Conservation (phyloP, 305 asterid species). For the Fraxinus floribunda region DNA sequence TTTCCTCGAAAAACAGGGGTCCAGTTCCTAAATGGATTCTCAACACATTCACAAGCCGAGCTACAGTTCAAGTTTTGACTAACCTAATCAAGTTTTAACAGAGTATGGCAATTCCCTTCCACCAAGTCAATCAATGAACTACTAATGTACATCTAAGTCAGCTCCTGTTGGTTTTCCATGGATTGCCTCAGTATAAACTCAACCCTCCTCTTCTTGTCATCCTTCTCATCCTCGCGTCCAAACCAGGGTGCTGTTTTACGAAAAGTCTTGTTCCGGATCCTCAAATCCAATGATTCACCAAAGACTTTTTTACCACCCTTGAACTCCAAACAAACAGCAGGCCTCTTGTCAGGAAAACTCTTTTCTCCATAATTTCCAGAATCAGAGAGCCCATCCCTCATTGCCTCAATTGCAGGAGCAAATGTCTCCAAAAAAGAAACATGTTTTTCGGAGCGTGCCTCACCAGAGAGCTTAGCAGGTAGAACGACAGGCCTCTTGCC, state of each 20-base stretch:
- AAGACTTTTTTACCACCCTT: constrained; percentile 66
- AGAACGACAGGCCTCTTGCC: constrained; percentile 25
- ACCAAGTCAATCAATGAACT: constrained; percentile 51
- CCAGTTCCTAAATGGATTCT: constrained; percentile 45
- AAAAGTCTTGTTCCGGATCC: constrained; percentile 60
- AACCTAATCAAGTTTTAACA: constrained; percentile 56
- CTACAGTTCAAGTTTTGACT: constrained; percentile 50
- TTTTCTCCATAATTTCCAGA: constrained; percentile 57
- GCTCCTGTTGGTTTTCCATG: constrained; percentile 82
- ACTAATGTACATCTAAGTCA: constrained; percentile 78
- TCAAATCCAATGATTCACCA: constrained; percentile 84
- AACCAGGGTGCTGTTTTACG: constrained; percentile 57
- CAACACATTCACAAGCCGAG: constrained; percentile 53
- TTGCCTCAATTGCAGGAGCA: constrained; percentile 50
- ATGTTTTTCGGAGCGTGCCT: constrained; percentile 10
- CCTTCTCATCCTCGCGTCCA: constrained; percentile 77
- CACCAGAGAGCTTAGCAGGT: background rate
- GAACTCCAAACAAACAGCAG: constrained; percentile 65
- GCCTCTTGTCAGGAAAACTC: constrained; percentile 56
- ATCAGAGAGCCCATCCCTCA: constrained; percentile 44
- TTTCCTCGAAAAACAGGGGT: constrained; percentile 51
- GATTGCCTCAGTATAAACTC: constrained; percentile 67
- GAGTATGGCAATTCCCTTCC: constrained; percentile 31
- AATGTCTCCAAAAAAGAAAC: constrained; percentile 46
- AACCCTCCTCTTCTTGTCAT: constrained; percentile 94